phyloP scores from a whole-genome alignment of 2,329 filamentous ascomycete genomes.

The Nigrospora sphaerica region DNA sequence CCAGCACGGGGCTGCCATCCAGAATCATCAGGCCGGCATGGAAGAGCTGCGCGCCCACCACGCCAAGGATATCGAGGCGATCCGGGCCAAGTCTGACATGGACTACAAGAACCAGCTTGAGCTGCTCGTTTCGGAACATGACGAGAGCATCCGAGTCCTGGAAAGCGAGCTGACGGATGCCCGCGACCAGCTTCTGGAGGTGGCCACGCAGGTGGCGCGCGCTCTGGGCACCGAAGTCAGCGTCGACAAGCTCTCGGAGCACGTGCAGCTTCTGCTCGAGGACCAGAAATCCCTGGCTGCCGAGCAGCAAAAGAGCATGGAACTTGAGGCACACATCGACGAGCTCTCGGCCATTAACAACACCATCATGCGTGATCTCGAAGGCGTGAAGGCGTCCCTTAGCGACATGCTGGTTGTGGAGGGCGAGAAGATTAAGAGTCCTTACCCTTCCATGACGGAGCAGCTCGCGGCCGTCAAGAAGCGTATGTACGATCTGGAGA shows the following conservation, averaged over 20 bases:
- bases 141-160: conserved; percentile 47
- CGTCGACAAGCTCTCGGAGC: conserved; percentile 59
- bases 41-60: conserved; percentile 42
- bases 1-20: conserved; percentile 51
- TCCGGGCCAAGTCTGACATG: conserved; percentile 41
- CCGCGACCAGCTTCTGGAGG: conserved; percentile 58
- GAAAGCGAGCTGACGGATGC: conserved; percentile 58
- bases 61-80: conserved; percentile 38
- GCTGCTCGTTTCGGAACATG: conserved; percentile 53
- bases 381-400: conserved; percentile 49
- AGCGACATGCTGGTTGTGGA: conserved; percentile 46
- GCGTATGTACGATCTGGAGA: conserved; percentile 55
- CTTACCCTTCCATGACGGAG: conserved; percentile 42
- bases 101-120: conserved; percentile 52
- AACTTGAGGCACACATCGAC: conserved; percentile 47
- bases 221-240: conserved; percentile 56
- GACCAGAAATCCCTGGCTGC: conserved; percentile 52
- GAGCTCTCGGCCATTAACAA: conserved; percentile 54
- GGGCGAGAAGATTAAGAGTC: conserved; percentile 32
- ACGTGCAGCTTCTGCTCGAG: conserved; percentile 49
- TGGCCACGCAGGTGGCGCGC: conserved; percentile 56
- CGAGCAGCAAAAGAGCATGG: conserved; percentile 51
- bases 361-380: conserved; percentile 54
- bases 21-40: conserved; percentile 44
- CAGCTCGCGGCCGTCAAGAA: conserved; percentile 57